Conservation (phyloP, 2,329 filamentous ascomycete species). For the Ceratocystis eucalypticola region DNA sequence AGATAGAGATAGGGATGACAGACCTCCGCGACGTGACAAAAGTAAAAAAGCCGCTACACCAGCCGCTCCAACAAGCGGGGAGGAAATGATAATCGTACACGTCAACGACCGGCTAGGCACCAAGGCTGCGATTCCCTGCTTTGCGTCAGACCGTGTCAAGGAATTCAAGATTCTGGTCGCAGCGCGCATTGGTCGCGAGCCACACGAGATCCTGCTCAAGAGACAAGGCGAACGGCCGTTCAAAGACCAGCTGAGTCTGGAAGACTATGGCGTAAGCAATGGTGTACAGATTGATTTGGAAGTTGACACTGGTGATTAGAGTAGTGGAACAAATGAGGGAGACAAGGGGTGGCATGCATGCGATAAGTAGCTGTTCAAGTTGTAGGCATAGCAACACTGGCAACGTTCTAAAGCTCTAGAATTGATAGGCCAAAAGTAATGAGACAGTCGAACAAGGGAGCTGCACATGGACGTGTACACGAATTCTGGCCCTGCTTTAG, state of each 20-base stretch:
- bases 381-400: background rate
- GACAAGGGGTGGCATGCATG: too few species aligned
- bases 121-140: slow-evolving; percentile 84
- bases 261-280: slow-evolving; percentile 89
- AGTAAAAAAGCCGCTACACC: slow-evolving; percentile 26
- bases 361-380: too few species aligned
- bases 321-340: too few species aligned
- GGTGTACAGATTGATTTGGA: slow-evolving; percentile 59
- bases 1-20: slow-evolving; percentile 27
- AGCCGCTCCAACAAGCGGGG: slow-evolving; percentile 28
- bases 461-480: background rate
- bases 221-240: slow-evolving; percentile 86
- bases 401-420: too few species aligned
- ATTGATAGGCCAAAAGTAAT: background rate
- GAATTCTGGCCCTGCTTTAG: background rate
- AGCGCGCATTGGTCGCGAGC: slow-evolving; percentile 72
- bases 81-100: slow-evolving; percentile 87
- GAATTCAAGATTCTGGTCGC: slow-evolving; percentile 88
- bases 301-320: slow-evolving; percentile 47
- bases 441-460: background rate
- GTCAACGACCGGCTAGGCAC: slow-evolving; percentile 93
- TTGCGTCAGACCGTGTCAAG: slow-evolving; percentile 69
- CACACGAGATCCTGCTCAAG: slow-evolving; percentile 84
- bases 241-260: slow-evolving; percentile 75
- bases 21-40: slow-evolving; percentile 23